Evolutionary conservation across 1,284 basidiomycete genomes (phyloP).

Genomic region (Boletus sp.): DNA sequence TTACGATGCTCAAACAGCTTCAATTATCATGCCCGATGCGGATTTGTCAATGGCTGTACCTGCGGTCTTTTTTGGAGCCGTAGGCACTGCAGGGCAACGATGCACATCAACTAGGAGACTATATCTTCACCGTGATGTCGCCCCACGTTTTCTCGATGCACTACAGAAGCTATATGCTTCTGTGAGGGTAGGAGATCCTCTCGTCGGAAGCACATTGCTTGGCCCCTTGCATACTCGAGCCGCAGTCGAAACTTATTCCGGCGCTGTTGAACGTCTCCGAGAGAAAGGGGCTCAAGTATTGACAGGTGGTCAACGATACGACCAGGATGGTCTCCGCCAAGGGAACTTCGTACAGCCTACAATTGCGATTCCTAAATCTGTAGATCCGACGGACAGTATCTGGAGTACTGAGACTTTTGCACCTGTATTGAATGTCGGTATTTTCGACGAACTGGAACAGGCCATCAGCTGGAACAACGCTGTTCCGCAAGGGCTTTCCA

Average conservation of each 20-base stretch:
- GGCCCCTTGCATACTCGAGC: slow-evolving; percentile 79
- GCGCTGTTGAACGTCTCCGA: slow-evolving; percentile 62
- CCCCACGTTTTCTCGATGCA: slow-evolving; percentile 68
- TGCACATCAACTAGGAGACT: slow-evolving; percentile 92
- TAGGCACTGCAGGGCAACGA: slow-evolving; percentile 92
- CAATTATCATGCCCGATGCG: slow-evolving; percentile 90
- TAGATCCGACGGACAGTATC: slow-evolving; percentile 50
- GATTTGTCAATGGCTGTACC: slow-evolving; percentile 87
- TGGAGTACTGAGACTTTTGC: slow-evolving; percentile 87
- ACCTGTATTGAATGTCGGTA: slow-evolving; percentile 81
- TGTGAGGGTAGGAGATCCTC: slow-evolving; percentile 78
- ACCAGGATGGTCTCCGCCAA: slow-evolving; percentile 45
- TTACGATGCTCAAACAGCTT: slow-evolving; percentile 47
- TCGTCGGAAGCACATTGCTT: slow-evolving; percentile 68
- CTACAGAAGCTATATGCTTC: slow-evolving; percentile 71
- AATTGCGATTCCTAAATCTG: slow-evolving; percentile 65
- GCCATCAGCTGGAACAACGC: slow-evolving; percentile 91
- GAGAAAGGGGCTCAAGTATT: slow-evolving; percentile 73
- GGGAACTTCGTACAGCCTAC: slow-evolving; percentile 91
- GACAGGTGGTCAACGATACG: slow-evolving; percentile 59
- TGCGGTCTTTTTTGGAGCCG: slow-evolving; percentile 88
- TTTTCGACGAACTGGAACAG: slow-evolving; percentile 87
- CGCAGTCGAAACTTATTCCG: slow-evolving; percentile 65
- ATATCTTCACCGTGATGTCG: slow-evolving; percentile 81
- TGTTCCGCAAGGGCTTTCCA: slow-evolving; percentile 88